Evolutionary conservation across 2,329 filamentous ascomycete species (phyloP).

Genomic region (Paecilomyces formosus): DNA sequence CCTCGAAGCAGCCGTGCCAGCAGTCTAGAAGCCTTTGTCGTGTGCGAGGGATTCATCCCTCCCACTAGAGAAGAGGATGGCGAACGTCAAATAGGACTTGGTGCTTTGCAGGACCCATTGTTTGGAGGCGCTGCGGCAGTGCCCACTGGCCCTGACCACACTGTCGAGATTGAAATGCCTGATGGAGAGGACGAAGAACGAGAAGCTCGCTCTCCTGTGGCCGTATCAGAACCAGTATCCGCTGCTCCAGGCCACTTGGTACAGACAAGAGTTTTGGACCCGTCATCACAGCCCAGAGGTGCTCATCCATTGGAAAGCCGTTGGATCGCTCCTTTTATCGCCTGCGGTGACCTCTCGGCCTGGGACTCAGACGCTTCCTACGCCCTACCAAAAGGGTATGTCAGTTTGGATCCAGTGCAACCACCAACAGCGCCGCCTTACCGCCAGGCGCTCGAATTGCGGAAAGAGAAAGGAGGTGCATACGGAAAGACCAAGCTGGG

Average conservation of each 20-base stretch:
- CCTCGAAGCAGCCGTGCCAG: conserved; percentile 90
- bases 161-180: conserved; percentile 27
- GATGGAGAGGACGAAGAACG: conserved; percentile 39
- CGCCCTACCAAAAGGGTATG: conserved; percentile 73
- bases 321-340: conserved; percentile 93
- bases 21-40: conserved; percentile 93
- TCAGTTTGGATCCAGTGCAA: conserved; percentile 85
- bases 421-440: conserved; percentile 95
- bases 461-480: conserved; percentile 66
- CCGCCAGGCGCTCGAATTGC: conserved; percentile 79
- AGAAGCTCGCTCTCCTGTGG: conserved; percentile 6
- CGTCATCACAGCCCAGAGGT: conserved; percentile 20
- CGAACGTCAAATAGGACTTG: conserved; percentile 30
- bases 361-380: conserved; percentile 97
- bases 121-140: conserved; percentile 31
- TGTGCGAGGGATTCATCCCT: conserved; percentile 87
- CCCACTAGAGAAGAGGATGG: conserved; percentile 39
- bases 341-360: conserved; percentile 90
- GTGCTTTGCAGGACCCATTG: conserved; percentile 29
- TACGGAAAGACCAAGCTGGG: conserved; percentile 61
- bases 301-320: conserved; percentile 41
- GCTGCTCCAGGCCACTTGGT: conserved; percentile 12
- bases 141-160: conserved; percentile 19
- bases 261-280: conserved; percentile 36
- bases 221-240: neutral